Evolutionary conservation across 768 basidiomycete genomes (phyloP).

Genomic region (Leccinum ochraceum): DNA sequence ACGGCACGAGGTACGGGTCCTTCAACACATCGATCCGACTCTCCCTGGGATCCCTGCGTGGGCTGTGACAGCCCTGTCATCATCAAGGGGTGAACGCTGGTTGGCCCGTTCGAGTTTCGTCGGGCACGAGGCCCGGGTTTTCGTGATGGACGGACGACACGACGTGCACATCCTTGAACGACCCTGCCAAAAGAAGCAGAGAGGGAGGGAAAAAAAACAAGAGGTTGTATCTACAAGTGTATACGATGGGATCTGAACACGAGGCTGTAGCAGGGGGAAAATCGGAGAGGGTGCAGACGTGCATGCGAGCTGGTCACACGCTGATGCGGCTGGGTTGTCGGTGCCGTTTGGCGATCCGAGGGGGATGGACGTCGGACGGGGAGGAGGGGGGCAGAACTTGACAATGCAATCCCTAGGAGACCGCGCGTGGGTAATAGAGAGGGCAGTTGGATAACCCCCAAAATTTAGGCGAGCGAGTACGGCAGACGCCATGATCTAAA

Average conservation of each 20-base stretch:
- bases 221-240: neutral
- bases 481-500: neutral
- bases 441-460: constrained; percentile 20
- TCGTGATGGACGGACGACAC: constrained; percentile 2
- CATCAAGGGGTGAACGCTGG: neutral
- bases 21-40: neutral
- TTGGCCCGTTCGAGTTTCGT: neutral
- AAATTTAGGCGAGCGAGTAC: constrained; percentile 32
- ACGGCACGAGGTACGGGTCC: neutral
- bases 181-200: constrained; percentile 8
- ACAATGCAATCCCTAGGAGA: constrained; percentile 29
- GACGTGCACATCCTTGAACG: neutral
- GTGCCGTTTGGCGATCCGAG: constrained; percentile 1
- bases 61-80: neutral
- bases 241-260: neutral
- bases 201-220: constrained; percentile 5
- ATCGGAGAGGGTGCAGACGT: neutral
- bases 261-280: neutral
- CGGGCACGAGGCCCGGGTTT: constrained; percentile 8
- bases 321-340: neutral
- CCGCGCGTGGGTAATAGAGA: constrained; percentile 26
- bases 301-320: neutral
- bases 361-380: neutral
- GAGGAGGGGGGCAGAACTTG: neutral
- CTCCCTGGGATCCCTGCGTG: neutral